Conservation (phyloP, 148 eudicot genomes). For the Gaultheria prostrata region DNA sequence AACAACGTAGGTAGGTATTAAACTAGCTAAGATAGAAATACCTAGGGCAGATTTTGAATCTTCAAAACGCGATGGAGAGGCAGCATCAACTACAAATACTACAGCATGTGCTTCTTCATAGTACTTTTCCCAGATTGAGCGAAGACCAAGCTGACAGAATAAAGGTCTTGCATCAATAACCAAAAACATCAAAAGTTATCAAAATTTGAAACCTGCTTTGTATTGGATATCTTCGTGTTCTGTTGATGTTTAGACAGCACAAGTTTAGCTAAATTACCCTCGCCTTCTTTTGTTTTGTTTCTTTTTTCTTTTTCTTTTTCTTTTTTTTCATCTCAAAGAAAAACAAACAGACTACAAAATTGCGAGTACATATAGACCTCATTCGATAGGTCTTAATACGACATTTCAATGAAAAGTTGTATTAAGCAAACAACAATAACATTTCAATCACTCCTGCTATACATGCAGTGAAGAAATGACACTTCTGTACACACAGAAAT, state of each 20-base stretch:
- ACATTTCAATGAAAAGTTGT: not conserved
- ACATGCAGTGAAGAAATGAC: not conserved
- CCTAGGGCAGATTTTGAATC: slow-evolving; percentile 94
- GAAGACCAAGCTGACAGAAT: slow-evolving; percentile 78
- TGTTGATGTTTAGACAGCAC: not conserved
- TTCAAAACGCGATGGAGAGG: slow-evolving; percentile 84
- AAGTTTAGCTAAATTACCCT: not conserved
- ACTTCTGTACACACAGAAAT: not conserved
- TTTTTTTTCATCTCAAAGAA: not conserved
- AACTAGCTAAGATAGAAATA: slow-evolving; percentile 22
- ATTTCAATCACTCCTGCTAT: not conserved
- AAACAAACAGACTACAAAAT: not conserved
- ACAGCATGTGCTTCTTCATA: slow-evolving; percentile 99
- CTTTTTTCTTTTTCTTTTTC: not conserved
- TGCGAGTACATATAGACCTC: not conserved
- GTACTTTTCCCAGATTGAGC: slow-evolving; percentile 98
- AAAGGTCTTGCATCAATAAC: slow-evolving; percentile 20
- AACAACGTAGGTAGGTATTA: not conserved
- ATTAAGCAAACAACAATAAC: not conserved
- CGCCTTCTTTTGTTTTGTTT: not conserved
- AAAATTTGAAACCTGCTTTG: not conserved
- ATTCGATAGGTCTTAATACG: not conserved
- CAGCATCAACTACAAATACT: slow-evolving; percentile 87
- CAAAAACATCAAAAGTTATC: slow-evolving; percentile 7
- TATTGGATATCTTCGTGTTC: not conserved